A percentile compares a stretch with the other conserved stretches of the same genome.
phyloP scores from a whole-genome alignment of 2,329 filamentous ascomycete species.

The Diaporthe vaccinii region DNA sequence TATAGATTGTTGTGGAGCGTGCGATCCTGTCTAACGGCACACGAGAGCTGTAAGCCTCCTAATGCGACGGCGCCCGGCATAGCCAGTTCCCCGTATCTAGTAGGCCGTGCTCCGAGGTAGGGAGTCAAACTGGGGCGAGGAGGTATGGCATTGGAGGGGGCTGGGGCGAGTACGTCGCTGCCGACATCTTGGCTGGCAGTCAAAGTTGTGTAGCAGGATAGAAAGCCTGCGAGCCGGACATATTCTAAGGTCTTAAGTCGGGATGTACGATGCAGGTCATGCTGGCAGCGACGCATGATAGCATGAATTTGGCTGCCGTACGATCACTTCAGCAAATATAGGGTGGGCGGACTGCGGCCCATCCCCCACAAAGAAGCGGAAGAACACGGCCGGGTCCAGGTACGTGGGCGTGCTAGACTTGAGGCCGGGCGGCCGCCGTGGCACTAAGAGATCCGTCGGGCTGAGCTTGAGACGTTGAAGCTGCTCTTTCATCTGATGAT shows the following conservation, averaged over 20 bases:
- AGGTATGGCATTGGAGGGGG: neutral
- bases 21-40: neutral
- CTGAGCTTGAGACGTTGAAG: constrained; percentile 25
- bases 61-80: neutral
- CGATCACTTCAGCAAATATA: neutral
- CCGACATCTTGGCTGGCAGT: neutral
- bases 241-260: neutral
- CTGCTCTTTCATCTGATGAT: constrained; percentile 20
- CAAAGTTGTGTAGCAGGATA: neutral
- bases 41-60: neutral
- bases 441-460: constrained; percentile 38
- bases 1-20: neutral
- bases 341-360: neutral
- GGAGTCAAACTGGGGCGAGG: neutral
- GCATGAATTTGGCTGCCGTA: neutral
- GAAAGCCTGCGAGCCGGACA: neutral
- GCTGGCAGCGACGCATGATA: constrained; percentile 4
- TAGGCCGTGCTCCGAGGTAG: neutral
- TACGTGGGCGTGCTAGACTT: constrained; percentile 12
- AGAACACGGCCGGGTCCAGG: constrained; percentile 3
- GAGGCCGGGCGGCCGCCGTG: constrained; percentile 38
- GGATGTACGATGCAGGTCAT: neutral
- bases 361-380: neutral
- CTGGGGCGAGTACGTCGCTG: neutral
- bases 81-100: neutral